Evolutionary conservation across 768 basidiomycete genomes (phyloP), one percentile per base, ranked within the genome.

Genomic region (Calocera viscosa): DNA sequence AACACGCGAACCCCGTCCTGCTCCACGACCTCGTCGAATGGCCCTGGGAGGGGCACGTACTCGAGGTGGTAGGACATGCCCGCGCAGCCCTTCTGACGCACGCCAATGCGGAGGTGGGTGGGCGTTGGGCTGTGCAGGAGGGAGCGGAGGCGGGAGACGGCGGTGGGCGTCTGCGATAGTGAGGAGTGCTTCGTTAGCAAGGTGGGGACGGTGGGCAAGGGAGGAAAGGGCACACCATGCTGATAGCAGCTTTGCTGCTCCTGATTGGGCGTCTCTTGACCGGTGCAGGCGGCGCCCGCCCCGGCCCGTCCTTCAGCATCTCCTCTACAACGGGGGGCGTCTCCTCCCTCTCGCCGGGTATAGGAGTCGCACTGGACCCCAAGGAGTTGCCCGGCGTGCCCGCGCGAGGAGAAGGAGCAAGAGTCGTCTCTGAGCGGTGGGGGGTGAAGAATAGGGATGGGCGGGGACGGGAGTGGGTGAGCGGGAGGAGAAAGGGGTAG

Each of bases 1-100:
- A 98, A 80, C 49, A 99, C 95, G 70, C 81, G 84, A 28, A 96
- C 91, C 1, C 90, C 95, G 70, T 97, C 94, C 77, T 98, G 96
- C 75, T 92, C 86, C 24, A 98, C 94, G 19, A 97, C 84, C 74
- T 98, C 96, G 78, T 99, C 96, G 72, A 98, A 97, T 76, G 87
- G 89, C 2, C 83, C 90, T 0, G 91, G 86, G 72, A 85, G 79
- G 43, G 94, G 91, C 66, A 97, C 93, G 76, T 97, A 99, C 71
- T 98, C 96, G 63, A 98, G 82, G 74, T 97, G 90, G 77, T 94
- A 94, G 16, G 81, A 81, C 73, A 89, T 82, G 0, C 88, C 96
- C 0, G 96, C 96, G 77, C 96, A 99, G 32, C 96, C 96, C 78
- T 97, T 95, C 80, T 96, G 95, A 71, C 90, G 86, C 65, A 99